These are phyloP conservation scores for Cystobasidium sp. DNA, from an alignment of 1,284 basidiomycete genomes.

Conservation along the genomic window DNA sequence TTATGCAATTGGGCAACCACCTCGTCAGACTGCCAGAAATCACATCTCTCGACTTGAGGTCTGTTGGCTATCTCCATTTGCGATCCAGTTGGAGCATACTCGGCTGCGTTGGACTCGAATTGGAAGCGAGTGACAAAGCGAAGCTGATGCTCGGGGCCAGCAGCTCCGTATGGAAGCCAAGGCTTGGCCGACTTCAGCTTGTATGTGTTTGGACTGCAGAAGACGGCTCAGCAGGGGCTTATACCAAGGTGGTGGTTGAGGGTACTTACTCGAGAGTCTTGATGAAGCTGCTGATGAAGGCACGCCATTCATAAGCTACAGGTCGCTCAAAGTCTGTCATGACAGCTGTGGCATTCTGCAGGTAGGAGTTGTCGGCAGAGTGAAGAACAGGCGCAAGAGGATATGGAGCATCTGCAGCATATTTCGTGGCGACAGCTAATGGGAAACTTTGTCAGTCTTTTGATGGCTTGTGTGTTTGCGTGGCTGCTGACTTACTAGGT, in stretches of 20 bases:
- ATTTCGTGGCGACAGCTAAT: constrained; percentile 41
- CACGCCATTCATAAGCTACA: constrained; percentile 45
- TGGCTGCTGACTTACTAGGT: constrained; percentile 18
- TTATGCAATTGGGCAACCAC: constrained; percentile 37
- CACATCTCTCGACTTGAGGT: constrained; percentile 38
- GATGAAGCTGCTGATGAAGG: constrained; percentile 44
- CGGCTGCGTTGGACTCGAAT: constrained; percentile 42
- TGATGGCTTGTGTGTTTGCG: neutral
- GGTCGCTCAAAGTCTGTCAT: constrained; percentile 42
- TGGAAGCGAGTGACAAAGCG: constrained; percentile 42
- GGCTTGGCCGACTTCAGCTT: constrained; percentile 35
- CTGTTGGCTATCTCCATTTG: constrained; percentile 37
- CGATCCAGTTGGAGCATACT: constrained; percentile 41
- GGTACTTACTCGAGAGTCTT: constrained; percentile 41
- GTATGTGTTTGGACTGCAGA: constrained; percentile 43
- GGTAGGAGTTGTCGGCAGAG: constrained; percentile 46
- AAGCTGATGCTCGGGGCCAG: constrained; percentile 37
- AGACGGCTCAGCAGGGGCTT: neutral
- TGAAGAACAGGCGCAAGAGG: constrained; percentile 43
- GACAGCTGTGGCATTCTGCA: constrained; percentile 45
- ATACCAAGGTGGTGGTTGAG: neutral
- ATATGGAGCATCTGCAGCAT: constrained; percentile 16
- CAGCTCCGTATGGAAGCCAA: constrained; percentile 44
- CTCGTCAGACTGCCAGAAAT: constrained; percentile 36
- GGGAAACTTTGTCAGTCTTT: too few relatives aligned